Evolutionary conservation across 2,329 filamentous ascomycete genomes (phyloP), one percentile per base, ranked within the genome.

Genomic region (Nemania sp.): DNA sequence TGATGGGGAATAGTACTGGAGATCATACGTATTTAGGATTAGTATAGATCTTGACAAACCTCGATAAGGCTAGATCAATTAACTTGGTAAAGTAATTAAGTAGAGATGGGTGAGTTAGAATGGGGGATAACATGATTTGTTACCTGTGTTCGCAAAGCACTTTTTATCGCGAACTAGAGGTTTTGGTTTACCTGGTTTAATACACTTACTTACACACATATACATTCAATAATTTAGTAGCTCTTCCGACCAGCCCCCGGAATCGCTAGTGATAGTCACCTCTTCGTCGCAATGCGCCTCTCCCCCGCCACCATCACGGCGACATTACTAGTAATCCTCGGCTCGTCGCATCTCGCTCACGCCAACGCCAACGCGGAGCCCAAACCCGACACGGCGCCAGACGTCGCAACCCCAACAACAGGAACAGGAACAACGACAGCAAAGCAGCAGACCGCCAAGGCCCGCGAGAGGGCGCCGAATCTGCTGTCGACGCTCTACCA

Each of bases 401-500:
- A 59, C 15, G 34, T 50, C 45, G 25, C 20, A 5, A 20, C 40
- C 2, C 9, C 40, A 3, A 43, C 40, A 43, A 17, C 5, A 43
- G 18, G 7, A 43, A 43, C 52, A 17, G 54, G 64, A 17, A 61
- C 64, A 1, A 57, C 43, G 17, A 59, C 60, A 15, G 25, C 51
- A 29, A 48, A 37, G n/a, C 54, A 54, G 9, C 39, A 42, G 10
- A 17, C 20, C 42, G 2, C 37, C 21, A 54, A 50, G 18, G 40
- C 55, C 32, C 65, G 61, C 32, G 42, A 66, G 46, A 65, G 59
- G 10, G 47, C 59, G 20, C 39, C 54, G 18, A 67, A 59, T 42
- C 48, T 68, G 2, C 60, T 68, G 1, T 45, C 50, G 15, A 50
- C 62, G 2, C 42, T 70, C 17, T 65, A 60, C 52, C 35, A 53